These are phyloP conservation scores for Leishmania tropica DNA, from an alignment of 208 protist genomes.

Conservation along the genomic window DNA sequence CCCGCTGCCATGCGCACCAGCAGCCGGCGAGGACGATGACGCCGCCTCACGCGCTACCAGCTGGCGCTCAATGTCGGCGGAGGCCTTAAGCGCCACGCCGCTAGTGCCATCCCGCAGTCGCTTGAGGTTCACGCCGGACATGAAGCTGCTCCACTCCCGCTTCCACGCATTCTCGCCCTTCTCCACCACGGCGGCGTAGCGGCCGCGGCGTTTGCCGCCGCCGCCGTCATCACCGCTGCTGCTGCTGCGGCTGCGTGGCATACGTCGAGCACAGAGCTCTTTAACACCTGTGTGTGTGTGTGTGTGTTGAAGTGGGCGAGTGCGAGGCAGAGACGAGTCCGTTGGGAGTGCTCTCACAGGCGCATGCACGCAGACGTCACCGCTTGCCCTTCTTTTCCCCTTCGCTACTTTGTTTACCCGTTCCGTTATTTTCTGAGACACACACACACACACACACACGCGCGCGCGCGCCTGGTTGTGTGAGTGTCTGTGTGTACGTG, in stretches of 20 bases:
- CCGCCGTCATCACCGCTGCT: not conserved
- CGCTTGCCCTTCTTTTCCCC: too few species aligned
- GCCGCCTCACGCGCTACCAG: not conserved
- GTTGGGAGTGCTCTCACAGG: too few species aligned
- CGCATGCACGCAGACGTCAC: too few species aligned
- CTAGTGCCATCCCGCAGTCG: slow-evolving; percentile 71
- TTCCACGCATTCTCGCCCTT: slow-evolving; percentile 86
- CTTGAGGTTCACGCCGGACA: slow-evolving; percentile 78
- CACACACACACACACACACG: too few species aligned
- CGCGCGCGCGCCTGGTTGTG: too few species aligned
- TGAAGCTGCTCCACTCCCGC: slow-evolving; percentile 86
- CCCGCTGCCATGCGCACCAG: not conserved
- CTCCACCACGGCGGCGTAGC: slow-evolving; percentile 78
- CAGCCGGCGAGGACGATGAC: not conserved
- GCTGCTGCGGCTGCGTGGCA: slow-evolving; percentile 14
- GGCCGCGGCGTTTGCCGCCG: slow-evolving; percentile 29
- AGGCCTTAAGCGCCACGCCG: slow-evolving; percentile 53
- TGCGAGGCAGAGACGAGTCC: too few species aligned
- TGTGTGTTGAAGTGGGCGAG: too few species aligned
- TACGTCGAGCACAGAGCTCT: not conserved
- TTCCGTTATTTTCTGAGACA: too few species aligned
- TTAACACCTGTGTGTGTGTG: not conserved
- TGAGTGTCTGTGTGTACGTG: not conserved
- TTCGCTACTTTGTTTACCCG: too few species aligned
- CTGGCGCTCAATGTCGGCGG: slow-evolving; percentile 58